These are phyloP conservation scores for Pistacia vera DNA, from an alignment of 345 rosid genomes.

Conservation along the genomic window DNA sequence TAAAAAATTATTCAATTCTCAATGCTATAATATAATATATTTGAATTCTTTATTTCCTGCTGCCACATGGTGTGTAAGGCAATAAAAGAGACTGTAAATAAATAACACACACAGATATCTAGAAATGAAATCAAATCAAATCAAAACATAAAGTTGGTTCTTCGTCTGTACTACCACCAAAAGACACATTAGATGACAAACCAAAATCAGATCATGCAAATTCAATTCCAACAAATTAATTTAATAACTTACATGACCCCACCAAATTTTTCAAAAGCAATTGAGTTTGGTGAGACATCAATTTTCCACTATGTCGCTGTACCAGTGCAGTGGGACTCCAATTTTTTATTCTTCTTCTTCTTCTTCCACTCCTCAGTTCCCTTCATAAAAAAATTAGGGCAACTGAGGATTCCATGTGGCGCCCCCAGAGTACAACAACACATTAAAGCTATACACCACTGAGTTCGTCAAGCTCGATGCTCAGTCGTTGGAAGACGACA, in stretches of 20 bases:
- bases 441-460: slow-evolving; percentile 9
- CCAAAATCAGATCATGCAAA: slow-evolving; percentile 1
- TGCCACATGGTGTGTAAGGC: not conserved
- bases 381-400: not conserved
- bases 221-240: not conserved
- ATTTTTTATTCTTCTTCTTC: no score
- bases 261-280: slow-evolving; percentile 4
- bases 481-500: slow-evolving; percentile 7
- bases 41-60: not conserved
- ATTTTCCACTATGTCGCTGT: not conserved
- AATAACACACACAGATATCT: not conserved
- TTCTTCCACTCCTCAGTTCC: not conserved
- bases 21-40: not conserved
- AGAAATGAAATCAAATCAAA: not conserved
- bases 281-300: slow-evolving; percentile 13
- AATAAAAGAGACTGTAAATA: not conserved
- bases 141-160: not conserved
- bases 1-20: no score
- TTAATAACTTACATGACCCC: not conserved
- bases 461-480: not conserved
- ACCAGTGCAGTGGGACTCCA: no score
- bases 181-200: not conserved
- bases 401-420: slow-evolving; percentile 31
- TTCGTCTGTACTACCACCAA: not conserved
- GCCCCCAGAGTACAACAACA: not conserved